These are phyloP conservation scores for Rubia yunnanensis DNA, from an alignment of 257 asterid genomes.

Conservation along the genomic window DNA sequence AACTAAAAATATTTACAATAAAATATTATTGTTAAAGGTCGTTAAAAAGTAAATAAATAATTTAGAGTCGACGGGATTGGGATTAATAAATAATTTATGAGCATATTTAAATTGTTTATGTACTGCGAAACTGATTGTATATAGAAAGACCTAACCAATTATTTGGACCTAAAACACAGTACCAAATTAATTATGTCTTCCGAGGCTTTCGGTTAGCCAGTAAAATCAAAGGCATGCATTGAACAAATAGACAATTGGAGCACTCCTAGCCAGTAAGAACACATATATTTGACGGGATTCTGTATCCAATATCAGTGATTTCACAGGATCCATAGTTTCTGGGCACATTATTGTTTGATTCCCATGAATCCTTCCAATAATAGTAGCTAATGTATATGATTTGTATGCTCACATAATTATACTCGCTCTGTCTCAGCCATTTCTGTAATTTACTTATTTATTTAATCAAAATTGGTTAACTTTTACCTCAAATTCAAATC, in stretches of 20 bases:
- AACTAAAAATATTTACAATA: too few species aligned
- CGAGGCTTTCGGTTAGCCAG: background rate
- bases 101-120: too few species aligned
- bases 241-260: background rate
- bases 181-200: background rate
- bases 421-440: too few species aligned
- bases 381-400: background rate
- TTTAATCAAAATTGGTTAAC: too few species aligned
- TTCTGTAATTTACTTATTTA: too few species aligned
- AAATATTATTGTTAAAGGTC: too few species aligned
- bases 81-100: too few species aligned
- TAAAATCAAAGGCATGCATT: background rate
- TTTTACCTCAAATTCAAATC: too few species aligned
- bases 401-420: background rate
- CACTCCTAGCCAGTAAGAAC: too few species aligned
- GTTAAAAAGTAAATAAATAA: too few species aligned
- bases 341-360: background rate
- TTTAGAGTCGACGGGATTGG: too few species aligned
- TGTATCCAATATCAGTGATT: background rate
- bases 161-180: background rate
- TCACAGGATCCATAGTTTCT: background rate
- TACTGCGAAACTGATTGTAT: background rate
- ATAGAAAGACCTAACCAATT: background rate
- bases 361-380: background rate
- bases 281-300: background rate